Evolutionary conservation across 495 filamentous ascomycete species (phyloP).

Genomic region (Podospora anserina): DNA sequence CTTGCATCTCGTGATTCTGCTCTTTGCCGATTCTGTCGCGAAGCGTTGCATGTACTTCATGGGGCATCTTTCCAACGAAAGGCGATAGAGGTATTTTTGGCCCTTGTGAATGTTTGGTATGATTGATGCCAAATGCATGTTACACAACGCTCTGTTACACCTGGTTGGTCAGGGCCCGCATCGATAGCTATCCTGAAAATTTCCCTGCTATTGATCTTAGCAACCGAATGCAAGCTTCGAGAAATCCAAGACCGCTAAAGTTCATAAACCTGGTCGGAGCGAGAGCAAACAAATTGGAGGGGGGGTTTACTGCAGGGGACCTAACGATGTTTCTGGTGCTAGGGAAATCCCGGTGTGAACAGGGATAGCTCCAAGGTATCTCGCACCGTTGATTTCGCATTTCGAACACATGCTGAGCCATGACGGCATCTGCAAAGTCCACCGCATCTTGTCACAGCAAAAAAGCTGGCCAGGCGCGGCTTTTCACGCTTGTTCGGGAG

Average conservation of each 20-base stretch:
- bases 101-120: neutral
- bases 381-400: neutral
- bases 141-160: neutral
- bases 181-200: neutral
- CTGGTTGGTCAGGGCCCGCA: neutral
- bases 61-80: neutral
- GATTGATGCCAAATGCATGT: neutral
- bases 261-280: neutral
- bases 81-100: neutral
- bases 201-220: neutral
- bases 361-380: neutral
- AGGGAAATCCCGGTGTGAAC: neutral
- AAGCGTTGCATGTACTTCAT: neutral
- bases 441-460: conserved; percentile 6
- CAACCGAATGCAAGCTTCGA: neutral
- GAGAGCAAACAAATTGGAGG: neutral
- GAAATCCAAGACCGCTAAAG: neutral
- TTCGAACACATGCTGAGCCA: neutral
- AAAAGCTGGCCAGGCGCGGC: neutral
- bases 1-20: neutral
- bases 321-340: neutral
- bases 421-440: conserved; percentile 20
- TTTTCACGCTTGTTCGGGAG: neutral
- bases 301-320: neutral
- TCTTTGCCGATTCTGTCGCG: neutral